A percentile compares a stretch with the other conserved stretches of the same genome.
Conservation (phyloP, 768 basidiomycete genomes). For the Crepidotus variabilis region DNA sequence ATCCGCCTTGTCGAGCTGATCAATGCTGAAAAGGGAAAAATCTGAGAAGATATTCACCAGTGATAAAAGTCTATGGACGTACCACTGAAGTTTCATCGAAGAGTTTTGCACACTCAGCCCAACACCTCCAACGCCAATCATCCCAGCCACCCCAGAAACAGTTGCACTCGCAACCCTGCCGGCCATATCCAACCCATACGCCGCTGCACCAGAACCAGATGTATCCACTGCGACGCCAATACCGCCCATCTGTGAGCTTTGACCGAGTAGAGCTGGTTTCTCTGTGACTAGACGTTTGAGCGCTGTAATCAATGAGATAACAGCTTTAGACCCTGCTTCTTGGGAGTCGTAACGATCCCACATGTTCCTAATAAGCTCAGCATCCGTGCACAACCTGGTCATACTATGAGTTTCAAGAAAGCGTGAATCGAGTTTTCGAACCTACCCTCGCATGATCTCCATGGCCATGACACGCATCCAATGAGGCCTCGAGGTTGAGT, state of each 20-base stretch:
- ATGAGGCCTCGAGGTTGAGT: slow-evolving; percentile 43
- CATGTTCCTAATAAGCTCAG: slow-evolving; percentile 72
- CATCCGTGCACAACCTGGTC: slow-evolving; percentile 69
- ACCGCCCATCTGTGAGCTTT: slow-evolving; percentile 77
- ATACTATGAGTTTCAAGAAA: neutral
- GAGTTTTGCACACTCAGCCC: slow-evolving; percentile 73
- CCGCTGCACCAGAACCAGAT: slow-evolving; percentile 22
- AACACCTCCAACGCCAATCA: slow-evolving; percentile 61
- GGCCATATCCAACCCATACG: slow-evolving; percentile 66
- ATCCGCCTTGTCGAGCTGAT: slow-evolving; percentile 97
- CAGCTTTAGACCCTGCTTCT: slow-evolving; percentile 61
- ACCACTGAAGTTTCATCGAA: slow-evolving; percentile 92
- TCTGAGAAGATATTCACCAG: too few species aligned
- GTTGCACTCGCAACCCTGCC: slow-evolving; percentile 87
- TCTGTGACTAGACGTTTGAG: slow-evolving; percentile 87
- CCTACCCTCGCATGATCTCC: slow-evolving; percentile 87
- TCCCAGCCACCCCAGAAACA: slow-evolving; percentile 80
- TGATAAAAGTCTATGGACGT: slow-evolving; percentile 22
- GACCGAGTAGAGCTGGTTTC: slow-evolving; percentile 81
- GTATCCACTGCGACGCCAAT: slow-evolving; percentile 52
- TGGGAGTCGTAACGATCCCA: slow-evolving; percentile 76
- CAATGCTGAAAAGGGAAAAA: slow-evolving; percentile 57
- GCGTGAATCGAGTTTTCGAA: neutral
- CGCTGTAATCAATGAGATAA: slow-evolving; percentile 74
- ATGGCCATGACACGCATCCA: slow-evolving; percentile 93